phyloP scores from a whole-genome alignment of 2,329 filamentous ascomycete genomes.

The Cladobotryum protrusum region DNA sequence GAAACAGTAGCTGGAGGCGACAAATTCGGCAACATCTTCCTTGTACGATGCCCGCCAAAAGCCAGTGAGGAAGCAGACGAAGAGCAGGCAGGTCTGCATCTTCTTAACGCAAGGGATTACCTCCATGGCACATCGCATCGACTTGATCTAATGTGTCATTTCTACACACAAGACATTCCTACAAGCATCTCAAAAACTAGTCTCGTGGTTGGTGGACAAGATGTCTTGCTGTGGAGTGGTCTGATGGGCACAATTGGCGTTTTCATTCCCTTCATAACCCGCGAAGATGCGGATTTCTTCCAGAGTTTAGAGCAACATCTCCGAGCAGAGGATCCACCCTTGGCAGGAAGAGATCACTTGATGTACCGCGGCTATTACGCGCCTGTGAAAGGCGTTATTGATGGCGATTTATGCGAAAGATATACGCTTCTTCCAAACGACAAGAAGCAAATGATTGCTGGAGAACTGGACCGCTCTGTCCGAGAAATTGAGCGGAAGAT shows the following conservation, averaged over 20 bases:
- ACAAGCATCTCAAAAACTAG: slow-evolving; percentile 85
- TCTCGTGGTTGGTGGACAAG: slow-evolving; percentile 83
- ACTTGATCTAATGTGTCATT: slow-evolving; percentile 78
- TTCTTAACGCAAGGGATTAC: slow-evolving; percentile 86
- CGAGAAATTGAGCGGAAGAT: slow-evolving; percentile 96
- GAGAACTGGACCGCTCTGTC: slow-evolving; percentile 82
- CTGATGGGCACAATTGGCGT: slow-evolving; percentile 92
- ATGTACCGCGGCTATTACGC: slow-evolving; percentile 96
- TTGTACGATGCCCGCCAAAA: slow-evolving; percentile 80
- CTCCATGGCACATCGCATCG: slow-evolving; percentile 84
- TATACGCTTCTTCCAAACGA: slow-evolving; percentile 79
- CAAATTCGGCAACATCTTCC: slow-evolving; percentile 95
- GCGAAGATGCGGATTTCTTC: slow-evolving; percentile 97
- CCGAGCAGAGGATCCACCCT: slow-evolving; percentile 75
- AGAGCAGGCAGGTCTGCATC: slow-evolving; percentile 80
- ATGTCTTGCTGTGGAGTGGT: slow-evolving; percentile 88
- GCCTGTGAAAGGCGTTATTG: slow-evolving; percentile 92
- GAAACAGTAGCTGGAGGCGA: slow-evolving; percentile 92
- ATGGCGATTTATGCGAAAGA: slow-evolving; percentile 92
- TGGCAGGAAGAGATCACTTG: slow-evolving; percentile 89
- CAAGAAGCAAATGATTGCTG: slow-evolving; percentile 92
- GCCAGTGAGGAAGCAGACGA: slow-evolving; percentile 87
- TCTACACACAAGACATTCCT: slow-evolving; percentile 86
- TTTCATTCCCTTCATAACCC: slow-evolving; percentile 81
- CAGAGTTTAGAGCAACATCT: slow-evolving; percentile 87